Conservation (phyloP, 2,329 filamentous ascomycete species). For the Penicillium sp. region DNA sequence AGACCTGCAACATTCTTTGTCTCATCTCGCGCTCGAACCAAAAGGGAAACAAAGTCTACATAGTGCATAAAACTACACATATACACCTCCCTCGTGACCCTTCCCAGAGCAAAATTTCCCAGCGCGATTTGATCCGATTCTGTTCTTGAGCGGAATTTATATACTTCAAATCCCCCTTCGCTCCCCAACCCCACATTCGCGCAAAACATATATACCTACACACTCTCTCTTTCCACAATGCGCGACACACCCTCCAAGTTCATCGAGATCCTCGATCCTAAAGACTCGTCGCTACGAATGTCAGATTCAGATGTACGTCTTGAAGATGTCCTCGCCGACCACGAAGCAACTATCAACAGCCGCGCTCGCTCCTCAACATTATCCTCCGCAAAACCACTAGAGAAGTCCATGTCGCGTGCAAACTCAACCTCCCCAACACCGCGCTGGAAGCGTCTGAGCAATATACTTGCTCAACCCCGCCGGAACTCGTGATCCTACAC, state of each 20-base stretch:
- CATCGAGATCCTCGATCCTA: constrained; percentile 45
- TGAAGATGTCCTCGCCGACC: constrained; percentile 45
- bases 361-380: constrained; percentile 38
- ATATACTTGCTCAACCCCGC: constrained; percentile 32
- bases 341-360: constrained; percentile 36
- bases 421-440: constrained; percentile 28
- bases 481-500: constrained; percentile 20
- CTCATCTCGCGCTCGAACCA: constrained; percentile 11
- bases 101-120: neutral
- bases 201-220: neutral
- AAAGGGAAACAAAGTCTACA: neutral
- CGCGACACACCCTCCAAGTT: constrained; percentile 44
- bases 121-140: neutral
- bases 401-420: constrained; percentile 27
- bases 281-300: constrained; percentile 33
- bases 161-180: neutral
- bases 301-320: constrained; percentile 44
- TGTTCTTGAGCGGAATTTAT: neutral
- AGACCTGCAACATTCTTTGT: constrained; percentile 19
- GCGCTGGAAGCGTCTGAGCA: constrained; percentile 36
- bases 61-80: neutral
- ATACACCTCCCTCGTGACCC: constrained; percentile 3
- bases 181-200: neutral
- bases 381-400: constrained; percentile 36
- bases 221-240: constrained; percentile 18